A percentile compares a stretch with the other conserved stretches of the same genome.
Conservation (phyloP, 495 filamentous ascomycete genomes). For the Cenococcum geophilum region DNA sequence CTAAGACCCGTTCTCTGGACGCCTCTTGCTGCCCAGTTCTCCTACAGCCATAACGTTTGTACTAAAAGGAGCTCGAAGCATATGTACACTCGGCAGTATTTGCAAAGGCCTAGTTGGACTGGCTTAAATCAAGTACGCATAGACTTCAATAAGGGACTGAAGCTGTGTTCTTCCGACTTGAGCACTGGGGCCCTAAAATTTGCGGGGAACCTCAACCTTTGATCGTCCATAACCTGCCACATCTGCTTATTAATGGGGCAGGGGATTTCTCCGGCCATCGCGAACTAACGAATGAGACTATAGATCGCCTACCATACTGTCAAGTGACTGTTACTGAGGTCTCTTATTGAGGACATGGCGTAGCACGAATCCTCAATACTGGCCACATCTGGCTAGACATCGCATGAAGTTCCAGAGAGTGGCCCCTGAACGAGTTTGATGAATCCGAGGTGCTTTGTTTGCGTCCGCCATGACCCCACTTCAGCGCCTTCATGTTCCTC, state of each 20-base stretch:
- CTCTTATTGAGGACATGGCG: background rate
- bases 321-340: background rate
- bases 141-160: background rate
- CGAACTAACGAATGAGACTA: too few species aligned
- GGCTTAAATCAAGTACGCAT: background rate
- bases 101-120: background rate
- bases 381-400: background rate
- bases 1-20: background rate
- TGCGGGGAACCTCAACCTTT: too few species aligned
- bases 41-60: background rate
- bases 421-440: background rate
- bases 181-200: too few species aligned
- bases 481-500: conserved; percentile 1
- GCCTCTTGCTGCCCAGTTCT: background rate
- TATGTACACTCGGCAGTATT: background rate
- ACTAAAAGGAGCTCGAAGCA: background rate
- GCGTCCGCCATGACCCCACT: background rate
- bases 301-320: too few species aligned
- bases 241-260: too few species aligned
- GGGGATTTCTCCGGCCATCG: too few species aligned
- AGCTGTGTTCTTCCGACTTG: too few species aligned
- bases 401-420: background rate
- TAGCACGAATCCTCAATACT: background rate
- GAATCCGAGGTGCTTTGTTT: background rate
- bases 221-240: too few species aligned